Conservation (phyloP, 148 eudicot genomes). For the Hydrangea macrophylla region DNA sequence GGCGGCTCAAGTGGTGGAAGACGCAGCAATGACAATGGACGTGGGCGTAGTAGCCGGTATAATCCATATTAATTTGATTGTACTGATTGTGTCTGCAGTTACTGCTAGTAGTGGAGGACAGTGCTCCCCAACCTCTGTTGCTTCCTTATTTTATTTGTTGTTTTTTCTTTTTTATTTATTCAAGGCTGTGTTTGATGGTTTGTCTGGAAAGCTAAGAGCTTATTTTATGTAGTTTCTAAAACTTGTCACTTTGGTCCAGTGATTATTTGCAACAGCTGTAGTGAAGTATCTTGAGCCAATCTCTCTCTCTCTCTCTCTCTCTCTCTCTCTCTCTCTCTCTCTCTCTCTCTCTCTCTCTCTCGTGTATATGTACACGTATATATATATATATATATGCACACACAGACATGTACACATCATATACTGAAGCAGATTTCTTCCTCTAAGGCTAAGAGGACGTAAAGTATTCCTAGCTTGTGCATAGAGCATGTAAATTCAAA, state of each 20-base stretch:
- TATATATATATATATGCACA: too few relatives aligned
- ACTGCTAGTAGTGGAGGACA: not conserved
- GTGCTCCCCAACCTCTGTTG: not conserved
- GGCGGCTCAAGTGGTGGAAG: conserved; percentile 63
- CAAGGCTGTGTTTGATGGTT: not conserved
- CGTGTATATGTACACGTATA: too few relatives aligned
- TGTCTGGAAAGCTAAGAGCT: not conserved
- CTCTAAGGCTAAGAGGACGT: too few relatives aligned
- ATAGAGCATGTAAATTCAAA: too few relatives aligned
- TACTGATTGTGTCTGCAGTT: conserved; percentile 7
- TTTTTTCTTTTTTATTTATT: too few relatives aligned
- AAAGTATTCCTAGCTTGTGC: too few relatives aligned
- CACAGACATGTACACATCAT: too few relatives aligned
- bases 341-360: too few relatives aligned
- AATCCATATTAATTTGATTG: conserved; percentile 55
- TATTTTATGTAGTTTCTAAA: not conserved
- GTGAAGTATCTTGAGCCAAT: not conserved
- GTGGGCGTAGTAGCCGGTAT: conserved; percentile 78
- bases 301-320: not conserved
- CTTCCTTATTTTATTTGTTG: not conserved
- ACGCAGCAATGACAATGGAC: conserved; percentile 50
- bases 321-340: too few relatives aligned
- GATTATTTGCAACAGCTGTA: not conserved
- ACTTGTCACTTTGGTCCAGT: not conserved
- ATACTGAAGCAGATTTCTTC: too few relatives aligned